These are phyloP conservation scores for Trichoderma gamsii DNA, from an alignment of 495 filamentous ascomycete species.

Conservation along the genomic window DNA sequence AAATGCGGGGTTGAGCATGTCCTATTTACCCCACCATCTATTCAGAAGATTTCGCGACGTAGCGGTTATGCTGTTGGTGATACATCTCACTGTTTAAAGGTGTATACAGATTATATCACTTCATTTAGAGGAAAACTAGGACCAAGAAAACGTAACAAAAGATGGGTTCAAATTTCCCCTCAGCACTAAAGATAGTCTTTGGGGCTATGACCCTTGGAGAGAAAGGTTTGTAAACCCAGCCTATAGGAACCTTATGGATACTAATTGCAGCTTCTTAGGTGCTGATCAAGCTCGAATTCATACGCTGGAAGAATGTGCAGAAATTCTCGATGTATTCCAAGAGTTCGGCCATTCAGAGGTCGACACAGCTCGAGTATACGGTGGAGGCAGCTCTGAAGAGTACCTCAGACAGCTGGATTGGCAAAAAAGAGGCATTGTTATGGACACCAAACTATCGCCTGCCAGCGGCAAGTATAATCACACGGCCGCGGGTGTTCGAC, in stretches of 20 bases:
- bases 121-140: neutral
- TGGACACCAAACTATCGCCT: conserved; percentile 51
- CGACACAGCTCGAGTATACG: conserved; percentile 53
- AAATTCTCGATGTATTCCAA: conserved; percentile 38
- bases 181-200: conserved; percentile 19
- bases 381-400: conserved; percentile 45
- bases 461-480: conserved; percentile 19
- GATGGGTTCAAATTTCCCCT: conserved; percentile 14
- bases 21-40: neutral
- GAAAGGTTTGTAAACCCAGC: conserved; percentile 12
- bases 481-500: neutral
- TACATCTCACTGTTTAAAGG: too few relatives aligned
- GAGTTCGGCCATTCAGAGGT: conserved; percentile 49
- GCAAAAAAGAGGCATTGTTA: conserved; percentile 41
- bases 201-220: conserved; percentile 20
- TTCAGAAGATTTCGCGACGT: neutral
- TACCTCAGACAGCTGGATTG: conserved; percentile 42
- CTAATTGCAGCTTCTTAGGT: neutral
- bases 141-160: neutral
- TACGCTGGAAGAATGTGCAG: conserved; percentile 17
- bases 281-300: conserved; percentile 18
- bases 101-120: too few relatives aligned
- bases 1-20: conserved; percentile 2
- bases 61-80: too few relatives aligned
- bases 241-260: too few relatives aligned